Evolutionary conservation across 1,139 yeast genomes (phyloP).

Genomic region (Candida albicans): DNA sequence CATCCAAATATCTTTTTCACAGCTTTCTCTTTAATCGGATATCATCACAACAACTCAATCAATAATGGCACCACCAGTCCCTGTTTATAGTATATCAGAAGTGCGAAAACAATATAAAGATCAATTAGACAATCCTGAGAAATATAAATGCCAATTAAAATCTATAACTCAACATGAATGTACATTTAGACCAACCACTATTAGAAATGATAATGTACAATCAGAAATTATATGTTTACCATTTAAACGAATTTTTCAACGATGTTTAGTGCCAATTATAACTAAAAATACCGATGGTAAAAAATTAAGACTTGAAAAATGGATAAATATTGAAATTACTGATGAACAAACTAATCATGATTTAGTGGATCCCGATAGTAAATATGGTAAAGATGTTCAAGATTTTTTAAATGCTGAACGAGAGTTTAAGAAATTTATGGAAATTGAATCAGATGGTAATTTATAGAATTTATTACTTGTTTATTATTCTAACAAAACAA

Average conservation of each 20-base stretch:
- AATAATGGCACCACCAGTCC: conserved; percentile 50
- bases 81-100: conserved; percentile 36
- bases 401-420: conserved; percentile 42
- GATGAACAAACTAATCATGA: conserved; percentile 34
- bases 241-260: conserved; percentile 51
- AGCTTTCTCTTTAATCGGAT: no score
- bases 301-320: conserved; percentile 25
- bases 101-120: conserved; percentile 26
- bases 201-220: conserved; percentile 19
- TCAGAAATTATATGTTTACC: conserved; percentile 54
- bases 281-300: conserved; percentile 25
- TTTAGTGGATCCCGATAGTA: conserved; percentile 23
- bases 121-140: conserved; percentile 31
- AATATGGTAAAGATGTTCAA: conserved; percentile 28
- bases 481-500: neutral
- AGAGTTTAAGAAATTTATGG: conserved; percentile 37
- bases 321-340: conserved; percentile 50
- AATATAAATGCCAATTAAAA: conserved; percentile 42
- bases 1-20: neutral
- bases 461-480: neutral
- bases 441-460: conserved; percentile 20
- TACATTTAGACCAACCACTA: conserved; percentile 29
- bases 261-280: conserved; percentile 38
- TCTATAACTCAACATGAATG: conserved; percentile 53
- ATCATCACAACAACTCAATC: neutral